A percentile compares a stretch with the other conserved stretches of the same genome.
phyloP scores from a whole-genome alignment of 257 asterid species.

The Datura wrightii region DNA sequence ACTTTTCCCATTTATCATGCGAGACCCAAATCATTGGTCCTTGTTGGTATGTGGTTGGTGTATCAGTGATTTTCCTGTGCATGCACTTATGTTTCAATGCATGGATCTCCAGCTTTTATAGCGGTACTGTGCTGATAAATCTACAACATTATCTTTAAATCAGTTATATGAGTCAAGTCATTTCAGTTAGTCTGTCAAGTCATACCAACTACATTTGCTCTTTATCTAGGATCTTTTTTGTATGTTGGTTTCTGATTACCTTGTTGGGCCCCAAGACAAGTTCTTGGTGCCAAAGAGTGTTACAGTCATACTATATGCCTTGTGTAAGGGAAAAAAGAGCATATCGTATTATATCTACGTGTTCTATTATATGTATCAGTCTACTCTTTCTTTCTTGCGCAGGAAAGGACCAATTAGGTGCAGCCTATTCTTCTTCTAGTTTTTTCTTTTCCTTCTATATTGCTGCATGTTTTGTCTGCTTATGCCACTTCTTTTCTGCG shows the following conservation, averaged over 20 bases:
- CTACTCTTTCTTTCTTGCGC: neutral
- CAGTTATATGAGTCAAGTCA: constrained; percentile 7
- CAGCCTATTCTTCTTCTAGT: neutral
- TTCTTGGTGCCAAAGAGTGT: neutral
- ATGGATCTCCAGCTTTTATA: neutral
- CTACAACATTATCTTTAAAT: neutral
- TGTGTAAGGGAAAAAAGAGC: neutral
- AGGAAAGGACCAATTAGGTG: neutral
- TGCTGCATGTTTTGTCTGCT: constrained; percentile 1
- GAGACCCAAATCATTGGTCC: constrained; percentile 97
- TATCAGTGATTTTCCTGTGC: constrained; percentile 8
- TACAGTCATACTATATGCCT: neutral
- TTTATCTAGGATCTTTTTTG: neutral
- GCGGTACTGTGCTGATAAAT: constrained; percentile 1
- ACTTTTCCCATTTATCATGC: constrained; percentile 92
- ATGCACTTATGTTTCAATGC: constrained; percentile 8
- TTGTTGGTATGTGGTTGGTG: constrained; percentile 65
- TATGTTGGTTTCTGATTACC: neutral
- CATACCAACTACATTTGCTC: neutral
- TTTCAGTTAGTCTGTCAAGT: constrained; percentile 13
- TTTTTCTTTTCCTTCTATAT: neutral
- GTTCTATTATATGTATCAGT: neutral
- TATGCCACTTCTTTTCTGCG: neutral
- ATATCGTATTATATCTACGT: neutral
- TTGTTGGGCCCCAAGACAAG: neutral